These are phyloP conservation scores for Ogataea nakhonphanomensis DNA, from an alignment of 805 yeast genomes.

Conservation along the genomic window DNA sequence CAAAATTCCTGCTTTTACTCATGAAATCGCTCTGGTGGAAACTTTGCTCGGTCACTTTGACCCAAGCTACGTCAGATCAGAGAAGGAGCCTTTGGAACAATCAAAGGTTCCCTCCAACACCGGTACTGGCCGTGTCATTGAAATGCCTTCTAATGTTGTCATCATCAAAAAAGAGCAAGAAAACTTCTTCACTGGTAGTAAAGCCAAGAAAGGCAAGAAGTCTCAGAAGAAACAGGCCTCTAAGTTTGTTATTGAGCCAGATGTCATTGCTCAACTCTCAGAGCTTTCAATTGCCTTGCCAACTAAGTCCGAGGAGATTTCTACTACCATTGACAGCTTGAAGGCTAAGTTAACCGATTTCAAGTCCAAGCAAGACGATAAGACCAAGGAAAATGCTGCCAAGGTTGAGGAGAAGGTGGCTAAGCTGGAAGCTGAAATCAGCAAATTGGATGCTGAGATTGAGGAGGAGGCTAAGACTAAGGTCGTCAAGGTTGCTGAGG, in stretches of 20 bases:
- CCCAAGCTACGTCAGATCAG: constrained; percentile 67
- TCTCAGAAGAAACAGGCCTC: constrained; percentile 36
- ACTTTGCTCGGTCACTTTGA: constrained; percentile 70
- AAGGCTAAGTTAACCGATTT: constrained; percentile 68
- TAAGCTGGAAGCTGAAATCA: constrained; percentile 51
- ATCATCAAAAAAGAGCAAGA: constrained; percentile 61
- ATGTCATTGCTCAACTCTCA: constrained; percentile 69
- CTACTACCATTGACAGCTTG: constrained; percentile 60
- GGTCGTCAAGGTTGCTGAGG: constrained; percentile 11
- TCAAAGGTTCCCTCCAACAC: constrained; percentile 16
- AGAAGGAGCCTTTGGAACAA: constrained; percentile 20
- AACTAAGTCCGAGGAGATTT: constrained; percentile 65
- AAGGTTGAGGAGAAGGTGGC: constrained; percentile 76
- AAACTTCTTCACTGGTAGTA: constrained; percentile 52
- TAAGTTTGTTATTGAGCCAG: constrained; percentile 75
- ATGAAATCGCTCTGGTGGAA: constrained; percentile 75
- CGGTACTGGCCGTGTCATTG: constrained; percentile 45
- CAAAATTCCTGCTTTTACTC: constrained; percentile 73
- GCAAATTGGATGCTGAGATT: constrained; percentile 28
- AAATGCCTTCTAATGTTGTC: constrained; percentile 60
- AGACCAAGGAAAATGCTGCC: constrained; percentile 71
- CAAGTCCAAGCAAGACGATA: constrained; percentile 71
- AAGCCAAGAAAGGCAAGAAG: constrained; percentile 48
- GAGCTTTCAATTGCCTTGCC: constrained; percentile 80
- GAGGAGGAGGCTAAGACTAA: constrained; percentile 20